Evolutionary conservation across 305 asterid species (phyloP).

Genomic region (Fraxinus greggii): DNA sequence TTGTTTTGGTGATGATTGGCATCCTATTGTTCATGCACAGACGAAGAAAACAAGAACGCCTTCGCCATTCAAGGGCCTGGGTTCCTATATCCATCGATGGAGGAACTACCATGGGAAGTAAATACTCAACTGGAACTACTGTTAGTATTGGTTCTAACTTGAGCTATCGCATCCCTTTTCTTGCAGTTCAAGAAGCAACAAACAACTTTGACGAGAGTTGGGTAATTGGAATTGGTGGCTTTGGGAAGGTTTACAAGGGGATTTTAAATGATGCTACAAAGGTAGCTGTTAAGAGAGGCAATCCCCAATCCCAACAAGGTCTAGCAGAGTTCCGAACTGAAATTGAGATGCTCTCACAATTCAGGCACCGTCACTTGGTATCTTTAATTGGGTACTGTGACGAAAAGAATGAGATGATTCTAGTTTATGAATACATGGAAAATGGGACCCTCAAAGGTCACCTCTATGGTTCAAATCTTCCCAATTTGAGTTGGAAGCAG

Average conservation of each 20-base stretch:
- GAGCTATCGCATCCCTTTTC: conserved; percentile 62
- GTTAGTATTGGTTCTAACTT: conserved; percentile 37
- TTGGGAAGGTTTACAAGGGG: conserved; percentile 73
- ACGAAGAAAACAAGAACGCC: conserved; percentile 37
- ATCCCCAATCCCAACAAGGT: conserved; percentile 63
- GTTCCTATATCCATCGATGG: conserved; percentile 51
- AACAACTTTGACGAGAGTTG: conserved; percentile 54
- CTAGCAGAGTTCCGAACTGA: conserved; percentile 47
- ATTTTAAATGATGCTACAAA: conserved; percentile 47
- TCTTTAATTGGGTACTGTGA: conserved; percentile 49
- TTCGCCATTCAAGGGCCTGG: conserved; percentile 59
- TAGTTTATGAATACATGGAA: conserved; percentile 48
- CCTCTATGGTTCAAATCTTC: conserved; percentile 48
- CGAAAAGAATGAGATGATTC: conserved; percentile 42
- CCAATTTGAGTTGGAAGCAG: conserved; percentile 64
- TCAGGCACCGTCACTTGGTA: conserved; percentile 48
- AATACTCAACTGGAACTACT: conserved; percentile 42
- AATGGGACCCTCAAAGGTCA: conserved; percentile 50
- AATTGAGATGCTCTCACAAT: conserved; percentile 50
- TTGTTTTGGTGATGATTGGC: conserved; percentile 32
- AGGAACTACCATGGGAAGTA: conserved; percentile 52
- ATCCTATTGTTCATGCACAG: conserved; percentile 32
- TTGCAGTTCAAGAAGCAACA: conserved; percentile 54
- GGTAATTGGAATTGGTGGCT: conserved; percentile 73
- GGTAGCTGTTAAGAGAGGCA: conserved; percentile 64